A percentile compares a stretch with the other conserved stretches of the same genome.
These are phyloP conservation scores for Oryza australiensis DNA, from an alignment of 176 grass and related monocot species.

Conservation along the genomic window DNA sequence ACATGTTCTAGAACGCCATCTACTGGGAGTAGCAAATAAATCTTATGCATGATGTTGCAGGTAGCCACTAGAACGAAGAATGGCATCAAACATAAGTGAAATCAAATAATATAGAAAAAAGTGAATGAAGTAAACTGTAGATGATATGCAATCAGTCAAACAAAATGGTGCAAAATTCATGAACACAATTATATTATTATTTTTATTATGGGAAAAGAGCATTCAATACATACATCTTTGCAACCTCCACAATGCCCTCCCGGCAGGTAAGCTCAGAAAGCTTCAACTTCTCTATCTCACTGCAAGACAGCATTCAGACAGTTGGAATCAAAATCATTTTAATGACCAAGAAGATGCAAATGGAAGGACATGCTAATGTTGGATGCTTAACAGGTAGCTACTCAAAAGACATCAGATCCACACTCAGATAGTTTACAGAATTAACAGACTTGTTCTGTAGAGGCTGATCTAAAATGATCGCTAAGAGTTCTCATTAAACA, in stretches of 20 bases:
- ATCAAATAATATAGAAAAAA: neutral
- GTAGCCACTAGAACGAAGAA: neutral
- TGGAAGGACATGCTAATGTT: neutral
- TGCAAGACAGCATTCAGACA: constrained; percentile 38
- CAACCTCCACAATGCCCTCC: constrained; percentile 88
- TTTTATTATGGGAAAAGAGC: neutral
- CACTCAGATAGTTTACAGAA: neutral
- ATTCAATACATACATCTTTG: constrained; percentile 62
- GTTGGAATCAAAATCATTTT: constrained; percentile 24
- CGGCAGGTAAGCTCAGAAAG: constrained; percentile 84
- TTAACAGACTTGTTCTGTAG: neutral
- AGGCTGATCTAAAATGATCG: neutral
- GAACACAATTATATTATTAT: neutral
- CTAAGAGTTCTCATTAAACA: neutral
- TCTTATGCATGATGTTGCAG: neutral
- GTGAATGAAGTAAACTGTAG: neutral
- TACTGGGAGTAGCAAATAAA: neutral
- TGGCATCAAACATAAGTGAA: neutral
- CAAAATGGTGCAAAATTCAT: neutral
- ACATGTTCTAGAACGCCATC: neutral
- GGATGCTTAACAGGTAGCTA: neutral
- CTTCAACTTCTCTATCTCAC: constrained; percentile 95
- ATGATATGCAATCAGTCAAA: neutral
- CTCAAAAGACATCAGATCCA: neutral
- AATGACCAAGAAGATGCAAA: neutral